phyloP scores from a whole-genome alignment of 1,139 yeast species.

The Insectozyma bohioensis region DNA sequence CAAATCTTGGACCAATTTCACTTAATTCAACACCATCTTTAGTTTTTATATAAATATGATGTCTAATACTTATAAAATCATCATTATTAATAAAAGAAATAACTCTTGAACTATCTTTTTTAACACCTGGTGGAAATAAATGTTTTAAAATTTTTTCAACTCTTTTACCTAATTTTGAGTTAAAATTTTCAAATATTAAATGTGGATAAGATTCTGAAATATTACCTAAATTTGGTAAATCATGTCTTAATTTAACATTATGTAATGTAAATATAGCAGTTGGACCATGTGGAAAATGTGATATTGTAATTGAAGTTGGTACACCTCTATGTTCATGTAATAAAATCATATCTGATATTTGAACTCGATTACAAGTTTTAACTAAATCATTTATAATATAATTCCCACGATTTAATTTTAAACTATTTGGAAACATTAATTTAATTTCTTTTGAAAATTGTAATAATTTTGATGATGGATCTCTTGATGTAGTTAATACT shows the following conservation, averaged over 20 bases:
- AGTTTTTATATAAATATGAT: conserved; percentile 89
- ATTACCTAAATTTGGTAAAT: conserved; percentile 81
- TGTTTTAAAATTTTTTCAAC: conserved; percentile 82
- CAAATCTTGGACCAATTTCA: conserved; percentile 98
- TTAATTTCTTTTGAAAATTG: conserved; percentile 94
- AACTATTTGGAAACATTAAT: conserved; percentile 83
- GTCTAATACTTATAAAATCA: conserved; percentile 91
- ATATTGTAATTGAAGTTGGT: conserved; percentile 88
- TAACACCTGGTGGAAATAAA: conserved; percentile 95
- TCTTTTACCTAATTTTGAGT: conserved; percentile 80
- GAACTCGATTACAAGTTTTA: conserved; percentile 68
- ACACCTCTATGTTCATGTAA: conserved; percentile 98
- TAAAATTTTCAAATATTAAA: conserved; percentile 86
- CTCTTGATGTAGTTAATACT: conserved; percentile 90
- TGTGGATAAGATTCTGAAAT: conserved; percentile 93
- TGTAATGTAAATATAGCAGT: conserved; percentile 92
- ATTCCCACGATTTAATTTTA: conserved; percentile 90
- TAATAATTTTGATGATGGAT: conserved; percentile 78
- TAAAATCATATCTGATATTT: conserved; percentile 78
- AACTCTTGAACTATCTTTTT: conserved; percentile 77
- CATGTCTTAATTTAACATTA: conserved; percentile 93
- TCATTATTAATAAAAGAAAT: conserved; percentile 88
- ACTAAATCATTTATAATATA: conserved; percentile 84
- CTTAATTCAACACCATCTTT: conserved; percentile 88
- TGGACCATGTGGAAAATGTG: conserved; percentile 98